Base-by-base conservation (phyloP, 768 basidiomycete genomes). In the Amanita subjunquillea region DNA sequence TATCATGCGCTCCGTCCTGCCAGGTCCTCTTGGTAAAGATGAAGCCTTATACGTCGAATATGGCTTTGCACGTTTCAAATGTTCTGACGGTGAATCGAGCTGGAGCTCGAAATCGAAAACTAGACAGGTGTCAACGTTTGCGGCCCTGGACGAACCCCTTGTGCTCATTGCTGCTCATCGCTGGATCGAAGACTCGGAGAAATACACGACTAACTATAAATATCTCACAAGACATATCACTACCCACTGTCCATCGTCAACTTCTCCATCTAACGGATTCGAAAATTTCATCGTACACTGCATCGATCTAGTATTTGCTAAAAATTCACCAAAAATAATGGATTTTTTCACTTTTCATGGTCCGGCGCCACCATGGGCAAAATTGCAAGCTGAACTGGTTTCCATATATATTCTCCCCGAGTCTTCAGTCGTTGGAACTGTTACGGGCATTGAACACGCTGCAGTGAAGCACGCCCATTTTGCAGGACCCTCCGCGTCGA, bases 251-350 rank as follows among this genome's bases (percentile, higher is more conserved):
- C 58, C 20, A 10, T 12, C 60, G 5, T 46, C 50, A 22, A 20
- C 15, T 15, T 7, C 38, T 20, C 15, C 27, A 27, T 32, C n/a
- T 5, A 76, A 76, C 44, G 74, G 74, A 2, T 71, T 74, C 55
- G 74, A 76, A 57, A 72, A 72, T 55, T 74, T 71, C 53, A 53
- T 76, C 13, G 71, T 69, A 1, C 71, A 70, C 55, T 73, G 70
- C 47, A 57, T 74, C 22, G 68, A 69, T 55, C 58, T 71, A 49
- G 56, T 69, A n/a, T 73, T 73, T 48, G 65, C 68, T 10, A 25
- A 25, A 3, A 51, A 58, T 42, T 59, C 53, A 15, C 63, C 60
- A 25, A 62, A 59, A 2, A 25, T 70, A 10, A 65, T 63, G 36
- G 69, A 73, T 10, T 60, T 74, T 0, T 74, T 75, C 54, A 53